Base-by-base conservation (phyloP, 1,284 basidiomycete genomes). In the Polyporus tsugae region DNA sequence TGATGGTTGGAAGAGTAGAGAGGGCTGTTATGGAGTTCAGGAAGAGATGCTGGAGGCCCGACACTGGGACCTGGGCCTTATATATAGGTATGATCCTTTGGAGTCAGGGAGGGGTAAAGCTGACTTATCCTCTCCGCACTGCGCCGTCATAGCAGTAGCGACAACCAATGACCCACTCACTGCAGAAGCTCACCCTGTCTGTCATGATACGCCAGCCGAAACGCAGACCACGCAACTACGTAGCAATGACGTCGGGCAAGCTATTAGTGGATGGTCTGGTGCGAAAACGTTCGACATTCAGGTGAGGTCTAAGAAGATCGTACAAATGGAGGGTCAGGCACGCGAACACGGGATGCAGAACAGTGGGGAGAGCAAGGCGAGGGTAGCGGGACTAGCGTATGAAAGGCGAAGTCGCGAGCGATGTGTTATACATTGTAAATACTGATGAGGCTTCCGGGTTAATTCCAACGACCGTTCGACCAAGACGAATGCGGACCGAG, bases 1-100 rank as follows among this genome's bases (percentile, higher is more conserved):
- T 76, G 65, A 33, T 73, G 70, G 41, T 63, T 17, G 17, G 9
- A 29, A 42, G 55, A 10, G 13, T 36, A 39, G 7, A 10, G 35
- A 58, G 36, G 42, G n/a, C 49, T 38, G 58, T 49, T 15, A 60
- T 41, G 57, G 49, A 7, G 49, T 65, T 39, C 7, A 25, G 7
- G 68, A 22, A 17, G 15, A 33, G 53, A 33, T 55, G 53, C 17
- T 58, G 38, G 6, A 17, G 33, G 33, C 38, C 10, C 33, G 33
- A 11, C 52, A 55, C 33, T 2, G 17, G 29, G 15, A 13, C 6
- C 7, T 15, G 13, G 29, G 0, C 52, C 33, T 55, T 55, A 55
- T 55, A 55, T 29, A 22, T 25, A 2, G 4, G 19, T 35, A 11
- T 7, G 33, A 6, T 7, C 52, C 15, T 55, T 55, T 55, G 52